Base-by-base conservation (phyloP, 208 protist species). In the Leishmania guyanensis region DNA sequence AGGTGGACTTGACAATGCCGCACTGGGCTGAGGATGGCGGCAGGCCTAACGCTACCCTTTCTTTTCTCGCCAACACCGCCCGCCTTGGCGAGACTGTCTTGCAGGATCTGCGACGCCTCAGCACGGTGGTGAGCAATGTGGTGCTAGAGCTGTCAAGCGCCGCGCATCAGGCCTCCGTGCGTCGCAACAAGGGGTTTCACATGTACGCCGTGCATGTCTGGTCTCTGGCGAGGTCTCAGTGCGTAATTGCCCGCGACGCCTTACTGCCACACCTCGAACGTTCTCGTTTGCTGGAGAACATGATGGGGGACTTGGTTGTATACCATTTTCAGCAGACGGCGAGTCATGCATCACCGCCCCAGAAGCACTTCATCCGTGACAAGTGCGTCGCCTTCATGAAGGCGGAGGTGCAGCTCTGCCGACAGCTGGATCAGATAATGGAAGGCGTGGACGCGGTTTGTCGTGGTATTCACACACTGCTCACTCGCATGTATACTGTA, bases 181-280 rank as follows among this genome's bases (percentile, higher is more conserved):
- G 75, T 22, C 74, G 84, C 72, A 92, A 92, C 84, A 75, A 83
- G n/a, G 84, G 80, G 29, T 84, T 92, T 62, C 89, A 89, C 69
- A 80, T 89, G 66, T 85, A 87, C 70, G 79, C 74, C 10, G n/a
- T 82, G 17, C 89, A 90, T 74, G 73, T 88, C 5, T 81, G 68
- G 69, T 69, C 51, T 48, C 58, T 87, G 56, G 86, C 66, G 43
- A 73, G 81, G 10, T 58, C 77, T 33, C 72, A 87, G 43, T 73
- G 83, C 70, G 65, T 84, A 26, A 56, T 92, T 60, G 82, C 80
- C 14, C 65, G 80, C 14, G 88, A 86, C 80, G 69, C 82, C 33
- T 12, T 88, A 29, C 68, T 92, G 26, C 82, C 89, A 20, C 80
- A 81, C 22, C 80, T 92, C 29, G 74, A 86, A 62, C 83, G 86